Percentiles rank a stretch among this genome's conserved stretches.
Conservation (phyloP, 805 yeast genomes). For the Wickerhamiella lipophila region DNA sequence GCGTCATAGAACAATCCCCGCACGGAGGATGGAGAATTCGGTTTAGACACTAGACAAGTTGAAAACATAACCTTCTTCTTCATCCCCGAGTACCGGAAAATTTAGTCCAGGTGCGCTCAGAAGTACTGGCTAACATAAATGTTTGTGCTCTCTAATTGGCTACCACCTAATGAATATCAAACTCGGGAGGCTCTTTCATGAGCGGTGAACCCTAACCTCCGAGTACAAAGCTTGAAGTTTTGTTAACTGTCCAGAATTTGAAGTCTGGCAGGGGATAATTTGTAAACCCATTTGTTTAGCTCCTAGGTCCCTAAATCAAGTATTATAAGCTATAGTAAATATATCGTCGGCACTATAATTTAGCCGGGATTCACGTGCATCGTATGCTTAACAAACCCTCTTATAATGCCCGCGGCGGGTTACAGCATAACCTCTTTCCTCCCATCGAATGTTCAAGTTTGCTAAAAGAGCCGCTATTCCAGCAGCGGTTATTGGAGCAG, state of each 20-base stretch:
- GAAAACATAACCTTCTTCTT: too few relatives aligned
- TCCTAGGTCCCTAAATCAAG: too few relatives aligned
- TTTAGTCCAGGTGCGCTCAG: too few relatives aligned
- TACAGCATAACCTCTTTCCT: background rate
- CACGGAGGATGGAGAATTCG: background rate
- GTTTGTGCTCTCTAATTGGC: too few relatives aligned
- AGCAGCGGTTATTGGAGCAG: conserved; percentile 18
- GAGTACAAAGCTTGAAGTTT: background rate
- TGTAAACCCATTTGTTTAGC: too few relatives aligned
- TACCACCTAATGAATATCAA: background rate
- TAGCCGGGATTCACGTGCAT: background rate
- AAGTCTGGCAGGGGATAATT: too few relatives aligned
- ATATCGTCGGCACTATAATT: background rate
- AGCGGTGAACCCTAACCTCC: background rate
- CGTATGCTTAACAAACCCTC: background rate
- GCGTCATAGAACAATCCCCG: background rate
- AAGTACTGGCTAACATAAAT: too few relatives aligned
- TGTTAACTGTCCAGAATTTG: too few relatives aligned
- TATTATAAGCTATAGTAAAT: background rate
- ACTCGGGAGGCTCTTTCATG: background rate
- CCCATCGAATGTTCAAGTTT: conserved; percentile 3
- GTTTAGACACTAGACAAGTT: too few relatives aligned
- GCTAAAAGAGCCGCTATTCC: conserved; percentile 19
- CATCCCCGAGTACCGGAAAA: too few relatives aligned
- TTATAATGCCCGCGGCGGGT: background rate